These are phyloP conservation scores for Lentinula detonsa DNA, from an alignment of 768 basidiomycete species.

Conservation along the genomic window DNA sequence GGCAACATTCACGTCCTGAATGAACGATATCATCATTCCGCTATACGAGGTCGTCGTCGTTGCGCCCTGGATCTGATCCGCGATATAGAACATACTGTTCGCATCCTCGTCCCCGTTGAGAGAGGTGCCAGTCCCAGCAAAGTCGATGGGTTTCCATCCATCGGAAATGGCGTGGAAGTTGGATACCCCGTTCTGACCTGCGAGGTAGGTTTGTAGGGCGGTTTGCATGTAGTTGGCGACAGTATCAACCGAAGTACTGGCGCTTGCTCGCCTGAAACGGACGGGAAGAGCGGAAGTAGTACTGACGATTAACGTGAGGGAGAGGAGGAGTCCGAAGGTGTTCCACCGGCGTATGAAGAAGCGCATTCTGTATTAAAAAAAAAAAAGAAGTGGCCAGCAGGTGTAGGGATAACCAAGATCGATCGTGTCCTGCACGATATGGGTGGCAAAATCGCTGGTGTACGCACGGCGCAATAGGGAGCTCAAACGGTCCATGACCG, in stretches of 20 bases:
- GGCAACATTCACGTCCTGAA: not conserved
- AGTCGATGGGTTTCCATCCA: slow-evolving; percentile 2
- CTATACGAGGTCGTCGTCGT: not conserved
- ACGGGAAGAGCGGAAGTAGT: not conserved
- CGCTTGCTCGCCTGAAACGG: not conserved
- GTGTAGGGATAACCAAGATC: not conserved
- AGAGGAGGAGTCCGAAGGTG: not conserved
- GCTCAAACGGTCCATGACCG: not conserved
- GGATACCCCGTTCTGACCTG: not conserved
- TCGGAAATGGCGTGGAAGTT: not conserved
- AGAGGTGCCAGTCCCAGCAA: not conserved
- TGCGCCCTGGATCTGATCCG: not conserved
- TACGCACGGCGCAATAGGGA: not conserved
- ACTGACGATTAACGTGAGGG: not conserved
- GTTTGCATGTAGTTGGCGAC: slow-evolving; percentile 2
- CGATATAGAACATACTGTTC: not conserved
- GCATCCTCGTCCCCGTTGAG: not conserved
- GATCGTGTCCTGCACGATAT: not conserved
- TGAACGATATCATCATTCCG: not conserved
- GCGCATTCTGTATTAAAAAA: not conserved
- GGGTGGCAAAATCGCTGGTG: not conserved
- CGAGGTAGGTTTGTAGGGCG: not conserved
- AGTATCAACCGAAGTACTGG: not conserved
- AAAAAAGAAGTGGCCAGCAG: not conserved
- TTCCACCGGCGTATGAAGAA: not conserved